Evolutionary conservation across 2,329 filamentous ascomycete genomes (phyloP).

Genomic region (Fusarium sarcochroum): DNA sequence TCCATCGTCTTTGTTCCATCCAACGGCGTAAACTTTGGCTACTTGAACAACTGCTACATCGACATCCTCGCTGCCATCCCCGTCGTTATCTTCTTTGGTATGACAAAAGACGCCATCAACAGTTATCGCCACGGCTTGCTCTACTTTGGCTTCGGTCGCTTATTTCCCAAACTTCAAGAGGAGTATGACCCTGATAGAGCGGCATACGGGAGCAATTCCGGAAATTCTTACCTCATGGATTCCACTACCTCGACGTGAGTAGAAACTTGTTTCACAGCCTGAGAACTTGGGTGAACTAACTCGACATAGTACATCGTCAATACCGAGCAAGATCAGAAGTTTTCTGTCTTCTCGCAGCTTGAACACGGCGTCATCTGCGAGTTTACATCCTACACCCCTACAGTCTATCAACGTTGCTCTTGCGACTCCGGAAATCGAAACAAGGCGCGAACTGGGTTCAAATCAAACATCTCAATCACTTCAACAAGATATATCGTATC

Average conservation of each 20-base stretch:
- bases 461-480: conserved; percentile 5
- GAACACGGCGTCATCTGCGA: conserved; percentile 33
- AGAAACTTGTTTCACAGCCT: too few relatives aligned
- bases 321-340: conserved; percentile 41
- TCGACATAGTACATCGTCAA: conserved; percentile 21
- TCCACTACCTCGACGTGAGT: conserved; percentile 45
- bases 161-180: conserved; percentile 59
- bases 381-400: conserved; percentile 12
- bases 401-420: conserved; percentile 4
- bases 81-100: conserved; percentile 69
- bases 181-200: conserved; percentile 57
- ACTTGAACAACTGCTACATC: conserved; percentile 65
- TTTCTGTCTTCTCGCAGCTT: conserved; percentile 41
- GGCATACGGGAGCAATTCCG: conserved; percentile 35
- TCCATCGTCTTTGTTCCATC: conserved; percentile 63
- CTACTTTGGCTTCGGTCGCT: conserved; percentile 57
- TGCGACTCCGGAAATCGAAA: conserved; percentile 26
- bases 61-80: conserved; percentile 62
- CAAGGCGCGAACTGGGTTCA: conserved; percentile 1
- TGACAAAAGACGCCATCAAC: conserved; percentile 67
- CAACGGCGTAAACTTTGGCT: conserved; percentile 54
- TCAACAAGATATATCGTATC: conserved; percentile 5
- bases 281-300: background rate
- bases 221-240: conserved; percentile 42
- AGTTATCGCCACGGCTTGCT: conserved; percentile 61